A percentile compares a stretch with the other conserved stretches of the same genome.
phyloP scores from a whole-genome alignment of 352 stramenopile genomes.

The Phytophthora podocarpi region DNA sequence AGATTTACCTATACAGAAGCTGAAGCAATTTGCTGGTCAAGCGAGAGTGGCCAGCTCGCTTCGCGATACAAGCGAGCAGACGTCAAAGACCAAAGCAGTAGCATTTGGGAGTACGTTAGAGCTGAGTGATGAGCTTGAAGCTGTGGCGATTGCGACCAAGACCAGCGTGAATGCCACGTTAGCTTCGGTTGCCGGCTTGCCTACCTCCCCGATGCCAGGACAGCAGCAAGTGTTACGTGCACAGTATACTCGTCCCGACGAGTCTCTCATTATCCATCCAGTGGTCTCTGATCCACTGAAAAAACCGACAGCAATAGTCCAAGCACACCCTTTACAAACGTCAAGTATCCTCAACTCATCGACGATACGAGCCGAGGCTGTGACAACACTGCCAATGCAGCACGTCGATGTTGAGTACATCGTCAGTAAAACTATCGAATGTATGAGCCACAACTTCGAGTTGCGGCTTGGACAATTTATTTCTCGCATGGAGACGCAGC shows the following conservation, averaged over 20 bases:
- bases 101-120: no score
- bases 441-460: constrained; percentile 74
- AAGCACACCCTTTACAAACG: constrained; percentile 13
- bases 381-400: constrained; percentile 30
- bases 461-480: constrained; percentile 60
- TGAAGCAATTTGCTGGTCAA: not conserved
- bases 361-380: not conserved
- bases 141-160: constrained; percentile 23
- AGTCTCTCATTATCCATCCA: constrained; percentile 13
- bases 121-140: constrained; percentile 25
- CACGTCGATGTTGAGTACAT: constrained; percentile 66
- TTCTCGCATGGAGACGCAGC: constrained; percentile 60
- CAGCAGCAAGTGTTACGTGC: not conserved
- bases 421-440: constrained; percentile 67
- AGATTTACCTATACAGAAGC: constrained; percentile 6
- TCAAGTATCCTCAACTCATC: constrained; percentile 8
- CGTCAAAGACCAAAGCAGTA: no score
- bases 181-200: constrained; percentile 14
- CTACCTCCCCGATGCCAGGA: not conserved
- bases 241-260: constrained; percentile 4
- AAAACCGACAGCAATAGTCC: constrained; percentile 9
- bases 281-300: not conserved
- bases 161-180: constrained; percentile 27
- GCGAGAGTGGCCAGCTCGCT: no score
- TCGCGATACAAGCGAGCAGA: no score